phyloP scores from a whole-genome alignment of 176 grass and related monocot species.

The barley (Hordeum vulgare) region MorexV3_pseudomolecules_assembly NC_058521.1:551470284-551470783 shows the following conservation, averaged over 20 bases:
- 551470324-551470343: background rate
- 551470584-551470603: background rate
- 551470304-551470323: background rate
- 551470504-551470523: background rate
- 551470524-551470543: background rate
- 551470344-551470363: background rate
- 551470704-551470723: background rate
- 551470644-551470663: no score
- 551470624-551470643: no score
- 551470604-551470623: background rate
- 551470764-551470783: no score
- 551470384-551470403: background rate
- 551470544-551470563: background rate
- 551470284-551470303: background rate
- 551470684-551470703: no score
- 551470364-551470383: conserved; percentile 4
- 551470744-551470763: no score
- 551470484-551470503: background rate
- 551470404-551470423: background rate
- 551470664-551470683: no score
- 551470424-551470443: background rate
- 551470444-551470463: conserved; percentile 3
- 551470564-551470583: background rate
- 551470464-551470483: background rate
- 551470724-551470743: no score